phyloP scores from a whole-genome alignment of 257 asterid genomes.

The Sherardia arvensis region DNA sequence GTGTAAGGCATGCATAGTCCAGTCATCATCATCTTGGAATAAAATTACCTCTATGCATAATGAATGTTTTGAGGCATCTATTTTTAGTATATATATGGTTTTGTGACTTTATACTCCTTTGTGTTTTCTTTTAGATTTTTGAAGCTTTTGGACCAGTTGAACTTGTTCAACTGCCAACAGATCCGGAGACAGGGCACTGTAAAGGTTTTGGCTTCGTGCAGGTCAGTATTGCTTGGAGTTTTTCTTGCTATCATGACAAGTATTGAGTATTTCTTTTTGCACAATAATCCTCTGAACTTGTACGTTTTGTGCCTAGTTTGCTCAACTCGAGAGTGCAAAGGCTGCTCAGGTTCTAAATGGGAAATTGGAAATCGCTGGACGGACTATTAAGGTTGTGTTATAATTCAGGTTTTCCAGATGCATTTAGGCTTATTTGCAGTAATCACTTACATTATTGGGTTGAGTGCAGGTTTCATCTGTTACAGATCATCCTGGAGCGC shows the following conservation, averaged over 20 bases:
- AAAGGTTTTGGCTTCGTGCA: constrained; percentile 99
- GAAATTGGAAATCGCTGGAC: constrained; percentile 91
- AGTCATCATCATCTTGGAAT: background rate
- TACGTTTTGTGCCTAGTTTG: constrained; percentile 41
- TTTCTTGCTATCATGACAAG: background rate
- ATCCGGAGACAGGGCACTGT: constrained; percentile 99
- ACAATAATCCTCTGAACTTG: constrained; percentile 1
- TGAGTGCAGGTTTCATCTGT: constrained; percentile 80
- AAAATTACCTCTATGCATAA: background rate
- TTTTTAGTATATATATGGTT: constrained; percentile 1
- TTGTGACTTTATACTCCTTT: background rate
- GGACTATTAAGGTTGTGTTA: constrained; percentile 69
- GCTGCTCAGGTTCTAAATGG: constrained; percentile 94
- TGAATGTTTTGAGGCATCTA: background rate
- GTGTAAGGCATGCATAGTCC: background rate
- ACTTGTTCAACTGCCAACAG: constrained; percentile 96
- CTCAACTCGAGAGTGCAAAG: constrained; percentile 86
- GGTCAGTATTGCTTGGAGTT: constrained; percentile 41
- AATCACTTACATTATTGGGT: constrained; percentile 6
- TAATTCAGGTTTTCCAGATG: background rate
- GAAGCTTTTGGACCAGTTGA: constrained; percentile 99
- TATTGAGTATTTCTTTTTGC: background rate
- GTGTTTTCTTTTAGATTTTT: constrained; percentile 51
- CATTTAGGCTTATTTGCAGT: background rate
- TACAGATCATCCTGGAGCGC: constrained; percentile 75